These are phyloP conservation scores for Auricularia sp. DNA, from an alignment of 768 basidiomycete species.

Conservation along the genomic window DNA sequence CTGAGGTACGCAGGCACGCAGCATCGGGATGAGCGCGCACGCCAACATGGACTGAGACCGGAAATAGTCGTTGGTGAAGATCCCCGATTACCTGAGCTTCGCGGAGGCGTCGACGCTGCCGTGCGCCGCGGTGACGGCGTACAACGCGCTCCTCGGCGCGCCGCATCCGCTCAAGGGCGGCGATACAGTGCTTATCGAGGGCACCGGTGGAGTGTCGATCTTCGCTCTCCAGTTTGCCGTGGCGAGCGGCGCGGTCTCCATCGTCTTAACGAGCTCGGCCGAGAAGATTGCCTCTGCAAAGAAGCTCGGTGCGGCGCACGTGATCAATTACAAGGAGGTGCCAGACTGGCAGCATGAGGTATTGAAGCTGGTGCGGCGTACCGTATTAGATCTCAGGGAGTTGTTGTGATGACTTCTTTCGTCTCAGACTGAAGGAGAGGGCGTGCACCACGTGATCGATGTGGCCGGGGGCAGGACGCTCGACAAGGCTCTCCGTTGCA, in stretches of 20 bases:
- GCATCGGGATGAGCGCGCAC: neutral
- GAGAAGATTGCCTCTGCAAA: constrained; percentile 45
- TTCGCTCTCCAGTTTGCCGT: constrained; percentile 54
- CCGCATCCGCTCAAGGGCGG: constrained; percentile 44
- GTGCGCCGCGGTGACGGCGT: constrained; percentile 47
- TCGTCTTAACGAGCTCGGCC: constrained; percentile 59
- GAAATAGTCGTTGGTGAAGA: constrained; percentile 29
- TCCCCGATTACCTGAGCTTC: constrained; percentile 49
- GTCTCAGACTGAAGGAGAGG: constrained; percentile 22
- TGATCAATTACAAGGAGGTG: constrained; percentile 53
- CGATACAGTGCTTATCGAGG: constrained; percentile 45
- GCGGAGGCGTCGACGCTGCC: constrained; percentile 59
- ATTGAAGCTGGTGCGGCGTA: constrained; percentile 31
- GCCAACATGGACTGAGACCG: too few species aligned
- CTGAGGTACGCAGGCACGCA: constrained; percentile 22
- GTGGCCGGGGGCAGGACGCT: constrained; percentile 49
- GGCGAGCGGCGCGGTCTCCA: constrained; percentile 52
- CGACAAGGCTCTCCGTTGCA: constrained; percentile 30
- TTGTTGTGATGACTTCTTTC: neutral
- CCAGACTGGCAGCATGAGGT: constrained; percentile 52
- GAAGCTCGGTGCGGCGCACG: constrained; percentile 41
- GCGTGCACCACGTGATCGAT: constrained; percentile 33
- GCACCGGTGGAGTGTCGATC: constrained; percentile 49
- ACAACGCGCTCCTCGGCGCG: constrained; percentile 42
- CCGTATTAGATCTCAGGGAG: too few species aligned